Conservation (phyloP, 1,139 yeast species). For the Blastobotrys buckinghamii region DNA sequence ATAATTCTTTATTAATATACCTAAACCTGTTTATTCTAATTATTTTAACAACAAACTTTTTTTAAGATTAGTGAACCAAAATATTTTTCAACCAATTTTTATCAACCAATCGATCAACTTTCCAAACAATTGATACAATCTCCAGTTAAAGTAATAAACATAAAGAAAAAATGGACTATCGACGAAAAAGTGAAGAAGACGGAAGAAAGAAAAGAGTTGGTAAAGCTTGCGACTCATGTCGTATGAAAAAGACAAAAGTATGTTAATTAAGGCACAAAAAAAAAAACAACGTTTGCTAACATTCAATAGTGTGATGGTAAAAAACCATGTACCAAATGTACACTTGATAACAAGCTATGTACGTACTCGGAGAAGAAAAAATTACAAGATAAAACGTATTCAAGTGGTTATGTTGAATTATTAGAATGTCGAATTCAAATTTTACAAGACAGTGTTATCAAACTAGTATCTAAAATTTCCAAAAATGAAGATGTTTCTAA, state of each 20-base stretch:
- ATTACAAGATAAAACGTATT: conserved; percentile 54
- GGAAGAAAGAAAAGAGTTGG: conserved; percentile 60
- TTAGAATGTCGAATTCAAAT: conserved; percentile 62
- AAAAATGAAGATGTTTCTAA: conserved; percentile 26
- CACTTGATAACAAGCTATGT: conserved; percentile 65
- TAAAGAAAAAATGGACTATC: neutral
- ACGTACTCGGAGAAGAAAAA: conserved; percentile 66
- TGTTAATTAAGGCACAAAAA: neutral
- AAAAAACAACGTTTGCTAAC: neutral
- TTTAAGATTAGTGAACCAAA: too few species aligned
- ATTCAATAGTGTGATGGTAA: conserved; percentile 57
- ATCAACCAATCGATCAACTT: too few species aligned
- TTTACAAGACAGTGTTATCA: conserved; percentile 48
- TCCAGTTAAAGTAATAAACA: too few species aligned
- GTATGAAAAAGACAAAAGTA: conserved; percentile 46
- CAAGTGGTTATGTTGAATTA: conserved; percentile 63
- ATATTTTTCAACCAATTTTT: too few species aligned
- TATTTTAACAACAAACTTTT: too few species aligned
- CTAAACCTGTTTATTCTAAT: too few species aligned
- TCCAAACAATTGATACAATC: too few species aligned
- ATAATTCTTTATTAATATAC: too few species aligned
- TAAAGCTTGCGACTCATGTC: conserved; percentile 76
- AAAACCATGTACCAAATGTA: conserved; percentile 67
- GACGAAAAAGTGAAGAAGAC: conserved; percentile 10
- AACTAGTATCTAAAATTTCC: conserved; percentile 37